Base-by-base conservation (phyloP, 176 grass and related monocot species). In the Dendrocalamus sinicus region DNA sequence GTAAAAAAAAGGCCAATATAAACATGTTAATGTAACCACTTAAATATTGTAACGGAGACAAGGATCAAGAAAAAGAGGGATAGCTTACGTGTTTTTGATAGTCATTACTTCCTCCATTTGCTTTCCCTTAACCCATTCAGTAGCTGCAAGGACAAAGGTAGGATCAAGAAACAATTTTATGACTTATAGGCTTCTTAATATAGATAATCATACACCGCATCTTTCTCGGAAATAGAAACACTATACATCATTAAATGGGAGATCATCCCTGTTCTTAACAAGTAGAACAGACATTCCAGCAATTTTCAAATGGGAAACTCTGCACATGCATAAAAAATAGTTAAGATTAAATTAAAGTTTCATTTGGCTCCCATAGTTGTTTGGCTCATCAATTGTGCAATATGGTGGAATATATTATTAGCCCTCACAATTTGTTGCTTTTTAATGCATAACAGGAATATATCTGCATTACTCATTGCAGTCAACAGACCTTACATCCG, bases 121-220 rank as follows among this genome's bases (percentile, higher is more conserved):
- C 64, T 94, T 96, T 81, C 97, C 94, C 84, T 99, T 99, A 53
- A 96, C 94, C 96, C 94, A 99, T 89, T 99, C 97, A 48, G 97
- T 99, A 79, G 92, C 94, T 99, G 92, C 80, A 91, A 63, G 59
- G 68, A 83, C 20, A 84, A 41, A 73, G 3, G n/a, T 23, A 10
- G 61, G 20, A 30, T 67, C 15, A 85, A 82, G 3, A 73, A 59
- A 39, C 19, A 26, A 67, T 2, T 58, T 78, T 22, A 48, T 8
- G 1, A 39, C 12, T 73, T 46, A 28, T 5, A 54, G 0, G 12
- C 14, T 75, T 32, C 22, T 12, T 45, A 52, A 75, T 45, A 50
- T 62, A 61, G 58, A 26, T 68, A 40, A 65, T 44, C 68, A 65
- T 19, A 55, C 6, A 26, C 46, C 8, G 0, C 4, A 76, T 26